Base-by-base conservation (phyloP, 108 stramenopile species). In the Aurantiochytrium sp. region DNA sequence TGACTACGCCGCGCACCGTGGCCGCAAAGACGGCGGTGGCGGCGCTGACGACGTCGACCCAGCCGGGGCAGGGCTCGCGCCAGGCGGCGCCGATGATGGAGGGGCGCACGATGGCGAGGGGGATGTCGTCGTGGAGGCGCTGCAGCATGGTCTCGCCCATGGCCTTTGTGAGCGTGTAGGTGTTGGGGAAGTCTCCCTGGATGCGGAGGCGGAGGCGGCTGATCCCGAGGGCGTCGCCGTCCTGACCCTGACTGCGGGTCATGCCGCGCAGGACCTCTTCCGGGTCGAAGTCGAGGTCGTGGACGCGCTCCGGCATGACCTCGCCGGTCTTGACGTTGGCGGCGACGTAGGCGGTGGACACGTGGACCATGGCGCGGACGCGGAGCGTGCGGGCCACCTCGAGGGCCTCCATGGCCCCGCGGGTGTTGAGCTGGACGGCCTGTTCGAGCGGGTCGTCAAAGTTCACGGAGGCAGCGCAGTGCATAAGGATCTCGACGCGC, bases 361-460 rank as follows among this genome's bases (percentile, higher is more conserved):
- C 85, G 53, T 86, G 85, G 0, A 86, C 52, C 52, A 53, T 27
- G 32, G 85, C 85, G 17, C 31, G 27, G 15, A 86, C 45, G 22
- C 1, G 6, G 53, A 86, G 85, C 50, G 36, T 27, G 19, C 34
- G 12, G 27, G 85, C 45, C 22, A 86, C 50, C 52, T 86, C 52
- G 21, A 86, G 34, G 15, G 53, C 85, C 31, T 54, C 32, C 30
- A 86, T 15, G 21, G 85, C 85, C 5, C 85, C 85, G 50, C 53
- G 31, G 12, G 52, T 86, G 85, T 86, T 86, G 52, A 86, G 85
- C 31, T 52, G 32, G 4, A 86, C 0, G 85, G 85, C 85, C 12
- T 53, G 85, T 30, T 86, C 52, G 32, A 86, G 85, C 4, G 52
- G 85, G 31, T 86, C 85, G 53, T 86, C 85, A 53, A 86, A 86